These are phyloP conservation scores for Clathrospora elynae DNA, from an alignment of 2,329 filamentous ascomycete species.

Conservation along the genomic window DNA sequence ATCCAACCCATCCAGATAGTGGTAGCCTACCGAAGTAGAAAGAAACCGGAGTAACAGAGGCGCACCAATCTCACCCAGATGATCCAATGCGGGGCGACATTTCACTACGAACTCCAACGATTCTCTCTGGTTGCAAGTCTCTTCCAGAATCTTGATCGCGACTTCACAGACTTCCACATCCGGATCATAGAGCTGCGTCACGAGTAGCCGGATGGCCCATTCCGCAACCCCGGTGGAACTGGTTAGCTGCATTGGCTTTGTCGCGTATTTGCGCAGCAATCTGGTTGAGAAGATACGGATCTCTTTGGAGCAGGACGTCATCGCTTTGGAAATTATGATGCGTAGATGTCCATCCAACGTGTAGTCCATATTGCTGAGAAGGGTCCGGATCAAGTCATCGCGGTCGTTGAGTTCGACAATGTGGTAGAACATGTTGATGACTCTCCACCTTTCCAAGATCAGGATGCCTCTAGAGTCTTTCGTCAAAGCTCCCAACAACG, in stretches of 20 bases:
- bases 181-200: conserved; percentile 97
- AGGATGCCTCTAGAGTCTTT: conserved; percentile 80
- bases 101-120: conserved; percentile 96
- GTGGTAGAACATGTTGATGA: conserved; percentile 99
- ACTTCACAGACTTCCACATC: conserved; percentile 96
- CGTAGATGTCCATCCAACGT: conserved; percentile 82
- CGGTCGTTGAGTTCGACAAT: conserved; percentile 90
- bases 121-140: conserved; percentile 90
- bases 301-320: conserved; percentile 88
- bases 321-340: conserved; percentile 88
- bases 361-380: conserved; percentile 92
- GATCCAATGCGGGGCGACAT: conserved; percentile 90
- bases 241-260: conserved; percentile 56
- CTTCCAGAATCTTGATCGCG: conserved; percentile 95
- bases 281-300: conserved; percentile 91
- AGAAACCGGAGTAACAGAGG: conserved; percentile 89
- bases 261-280: conserved; percentile 84
- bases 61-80: conserved; percentile 94
- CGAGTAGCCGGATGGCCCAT: conserved; percentile 95
- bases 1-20: conserved; percentile 94
- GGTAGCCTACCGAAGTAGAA: conserved; percentile 94
- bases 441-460: conserved; percentile 93
- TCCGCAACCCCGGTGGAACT: conserved; percentile 70
- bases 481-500: conserved; percentile 86
- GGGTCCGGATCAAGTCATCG: conserved; percentile 85